phyloP scores from a whole-genome alignment of 768 basidiomycete species.

The Kwoniella dendrophila region DNA sequence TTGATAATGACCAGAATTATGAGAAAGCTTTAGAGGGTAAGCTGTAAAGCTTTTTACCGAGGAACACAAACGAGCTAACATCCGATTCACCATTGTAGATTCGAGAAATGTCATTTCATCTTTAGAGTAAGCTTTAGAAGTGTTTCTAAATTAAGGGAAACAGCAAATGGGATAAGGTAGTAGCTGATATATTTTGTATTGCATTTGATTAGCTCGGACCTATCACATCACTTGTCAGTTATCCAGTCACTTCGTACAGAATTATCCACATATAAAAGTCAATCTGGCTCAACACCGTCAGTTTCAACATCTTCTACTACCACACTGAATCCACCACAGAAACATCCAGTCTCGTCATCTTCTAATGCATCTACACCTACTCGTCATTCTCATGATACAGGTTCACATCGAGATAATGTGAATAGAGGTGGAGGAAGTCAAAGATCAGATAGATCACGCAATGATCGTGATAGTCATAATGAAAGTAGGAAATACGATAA shows the following conservation, averaged over 20 bases:
- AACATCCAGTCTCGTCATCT: background rate
- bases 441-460: too few relatives aligned
- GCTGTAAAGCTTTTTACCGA: background rate
- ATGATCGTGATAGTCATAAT: too few relatives aligned
- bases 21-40: slow-evolving; percentile 43
- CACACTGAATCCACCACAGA: slow-evolving; percentile 1
- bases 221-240: slow-evolving; percentile 24
- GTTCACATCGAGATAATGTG: too few relatives aligned
- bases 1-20: slow-evolving; percentile 23
- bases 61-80: background rate
- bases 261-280: slow-evolving; percentile 35
- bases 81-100: slow-evolving; percentile 22
- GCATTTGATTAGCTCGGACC: slow-evolving; percentile 2
- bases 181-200: background rate
- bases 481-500: too few relatives aligned
- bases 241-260: slow-evolving; percentile 20
- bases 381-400: slow-evolving; percentile 5
- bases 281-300: background rate
- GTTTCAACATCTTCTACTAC: slow-evolving; percentile 3
- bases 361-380: slow-evolving; percentile 2
- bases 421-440: too few relatives aligned
- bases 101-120: slow-evolving; percentile 40
- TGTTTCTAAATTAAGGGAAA: too few relatives aligned
- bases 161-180: too few relatives aligned
- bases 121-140: slow-evolving; percentile 38